Conservation (phyloP, 495 filamentous ascomycete species). For the Podospora didyma region DNA sequence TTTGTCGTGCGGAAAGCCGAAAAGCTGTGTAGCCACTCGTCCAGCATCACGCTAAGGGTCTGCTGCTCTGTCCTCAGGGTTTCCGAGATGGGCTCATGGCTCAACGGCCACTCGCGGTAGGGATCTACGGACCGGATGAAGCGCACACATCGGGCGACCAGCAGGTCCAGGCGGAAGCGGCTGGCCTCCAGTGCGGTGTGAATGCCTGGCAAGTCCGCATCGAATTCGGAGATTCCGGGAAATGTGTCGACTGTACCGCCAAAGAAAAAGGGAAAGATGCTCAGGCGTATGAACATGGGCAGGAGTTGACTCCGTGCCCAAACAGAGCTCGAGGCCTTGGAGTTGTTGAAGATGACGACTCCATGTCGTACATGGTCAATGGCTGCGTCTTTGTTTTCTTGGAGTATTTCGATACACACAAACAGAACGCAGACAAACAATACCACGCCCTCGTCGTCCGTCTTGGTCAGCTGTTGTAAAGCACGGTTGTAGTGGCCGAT, state of each 20-base stretch:
- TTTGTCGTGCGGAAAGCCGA: slow-evolving; percentile 10
- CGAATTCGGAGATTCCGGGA: slow-evolving; percentile 14
- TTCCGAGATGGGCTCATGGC: slow-evolving; percentile 1
- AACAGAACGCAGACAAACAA: slow-evolving; percentile 53
- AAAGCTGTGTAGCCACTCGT: slow-evolving; percentile 24
- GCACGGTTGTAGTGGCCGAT: slow-evolving; percentile 34
- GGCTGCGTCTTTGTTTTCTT: slow-evolving; percentile 39
- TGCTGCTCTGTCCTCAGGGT: neutral
- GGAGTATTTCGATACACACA: slow-evolving; percentile 51
- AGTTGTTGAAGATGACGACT: slow-evolving; percentile 24
- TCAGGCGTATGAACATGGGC: slow-evolving; percentile 32
- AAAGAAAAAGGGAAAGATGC: slow-evolving; percentile 33
- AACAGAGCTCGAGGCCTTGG: slow-evolving; percentile 5
- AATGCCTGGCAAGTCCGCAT: slow-evolving; percentile 2
- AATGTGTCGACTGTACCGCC: slow-evolving; percentile 20
- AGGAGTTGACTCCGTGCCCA: slow-evolving; percentile 30
- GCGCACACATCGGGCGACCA: slow-evolving; percentile 21
- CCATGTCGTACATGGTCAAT: slow-evolving; percentile 39
- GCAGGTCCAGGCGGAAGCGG: slow-evolving; percentile 22
- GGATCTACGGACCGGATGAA: slow-evolving; percentile 24
- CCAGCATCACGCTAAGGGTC: slow-evolving; percentile 5
- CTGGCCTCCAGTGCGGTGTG: slow-evolving; percentile 17
- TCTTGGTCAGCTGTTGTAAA: slow-evolving; percentile 27
- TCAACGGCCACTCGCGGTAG: slow-evolving; percentile 9
- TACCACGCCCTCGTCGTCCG: slow-evolving; percentile 30